A percentile compares a stretch with the other conserved stretches of the same genome.
Conservation (phyloP, 1,284 basidiomycete genomes). For the Ceraceosorus guamensis region DNA sequence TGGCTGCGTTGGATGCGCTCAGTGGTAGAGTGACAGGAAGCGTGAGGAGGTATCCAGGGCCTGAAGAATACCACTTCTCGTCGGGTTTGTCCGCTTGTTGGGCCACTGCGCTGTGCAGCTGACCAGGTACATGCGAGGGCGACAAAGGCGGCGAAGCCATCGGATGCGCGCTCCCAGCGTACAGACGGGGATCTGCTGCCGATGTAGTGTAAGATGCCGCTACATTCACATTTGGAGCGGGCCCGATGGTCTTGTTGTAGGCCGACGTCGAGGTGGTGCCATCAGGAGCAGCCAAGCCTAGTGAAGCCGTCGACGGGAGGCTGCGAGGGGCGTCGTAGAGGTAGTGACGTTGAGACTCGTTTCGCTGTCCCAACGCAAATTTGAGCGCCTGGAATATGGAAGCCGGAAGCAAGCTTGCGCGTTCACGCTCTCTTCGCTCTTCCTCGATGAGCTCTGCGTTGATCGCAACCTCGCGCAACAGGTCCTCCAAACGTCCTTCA, state of each 20-base stretch:
- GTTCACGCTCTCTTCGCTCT: slow-evolving; percentile 35
- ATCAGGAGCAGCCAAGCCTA: slow-evolving; percentile 13
- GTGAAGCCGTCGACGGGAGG: slow-evolving; percentile 19
- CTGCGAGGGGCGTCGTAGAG: slow-evolving; percentile 24
- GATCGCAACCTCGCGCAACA: slow-evolving; percentile 41
- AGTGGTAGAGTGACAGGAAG: slow-evolving; percentile 8
- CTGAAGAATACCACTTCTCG: slow-evolving; percentile 7
- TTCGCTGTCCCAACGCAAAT: slow-evolving; percentile 25
- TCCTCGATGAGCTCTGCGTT: slow-evolving; percentile 44
- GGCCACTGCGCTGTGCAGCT: background rate
- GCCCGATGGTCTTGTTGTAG: background rate
- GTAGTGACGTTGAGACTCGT: slow-evolving; percentile 15
- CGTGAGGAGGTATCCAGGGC: background rate
- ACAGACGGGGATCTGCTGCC: background rate
- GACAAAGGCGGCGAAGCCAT: slow-evolving; percentile 2
- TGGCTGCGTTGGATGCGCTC: slow-evolving; percentile 6
- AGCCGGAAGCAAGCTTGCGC: slow-evolving; percentile 20
- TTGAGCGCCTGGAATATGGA: slow-evolving; percentile 36
- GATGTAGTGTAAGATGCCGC: background rate
- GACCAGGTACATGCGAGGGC: background rate
- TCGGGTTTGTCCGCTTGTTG: background rate
- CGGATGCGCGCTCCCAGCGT: background rate
- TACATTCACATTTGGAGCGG: background rate
- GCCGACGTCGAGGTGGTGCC: background rate
- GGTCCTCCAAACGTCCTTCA: slow-evolving; percentile 37